Evolutionary conservation across 2,329 filamentous ascomycete species (phyloP).

Genomic region (Apiospora aurea): DNA sequence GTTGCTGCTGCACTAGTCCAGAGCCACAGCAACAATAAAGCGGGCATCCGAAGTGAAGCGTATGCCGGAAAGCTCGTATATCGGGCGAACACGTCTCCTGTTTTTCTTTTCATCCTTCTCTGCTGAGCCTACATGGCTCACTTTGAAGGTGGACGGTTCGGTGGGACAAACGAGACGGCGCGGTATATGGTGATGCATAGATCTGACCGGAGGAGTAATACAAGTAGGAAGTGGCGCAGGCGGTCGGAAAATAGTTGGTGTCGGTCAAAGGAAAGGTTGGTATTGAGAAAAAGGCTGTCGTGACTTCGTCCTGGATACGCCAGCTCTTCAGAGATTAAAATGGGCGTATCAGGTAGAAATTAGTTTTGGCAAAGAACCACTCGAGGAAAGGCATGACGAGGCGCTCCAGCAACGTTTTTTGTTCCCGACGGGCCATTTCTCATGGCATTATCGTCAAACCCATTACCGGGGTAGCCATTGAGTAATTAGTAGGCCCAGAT

Average conservation of each 20-base stretch:
- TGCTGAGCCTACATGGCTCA: not conserved
- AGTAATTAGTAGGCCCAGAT: constrained; percentile 78
- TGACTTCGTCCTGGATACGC: constrained; percentile 57
- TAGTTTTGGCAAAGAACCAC: constrained; percentile 43
- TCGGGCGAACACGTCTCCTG: not conserved
- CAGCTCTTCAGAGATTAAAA: constrained; percentile 50
- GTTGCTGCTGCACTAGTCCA: constrained; percentile 33
- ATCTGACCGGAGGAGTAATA: constrained; percentile 25
- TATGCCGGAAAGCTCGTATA: constrained; percentile 11
- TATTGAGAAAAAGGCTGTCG: constrained; percentile 50
- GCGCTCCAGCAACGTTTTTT: constrained; percentile 26
- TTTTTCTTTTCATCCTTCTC: not conserved
- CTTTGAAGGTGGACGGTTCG: not conserved
- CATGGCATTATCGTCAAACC: constrained; percentile 24
- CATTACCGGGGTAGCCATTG: constrained; percentile 27
- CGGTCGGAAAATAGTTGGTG: constrained; percentile 37
- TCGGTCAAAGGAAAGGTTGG: constrained; percentile 38
- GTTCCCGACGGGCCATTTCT: constrained; percentile 24
- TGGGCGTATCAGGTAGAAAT: constrained; percentile 48
- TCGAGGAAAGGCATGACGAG: constrained; percentile 29
- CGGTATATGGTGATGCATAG: constrained; percentile 7
- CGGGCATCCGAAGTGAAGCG: constrained; percentile 23
- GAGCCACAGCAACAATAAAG: constrained; percentile 36
- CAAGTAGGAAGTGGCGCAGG: constrained; percentile 30
- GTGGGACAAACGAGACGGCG: constrained; percentile 13